Evolutionary conservation across 305 asterid species (phyloP).

Genomic region (Fraxinus albicans): DNA sequence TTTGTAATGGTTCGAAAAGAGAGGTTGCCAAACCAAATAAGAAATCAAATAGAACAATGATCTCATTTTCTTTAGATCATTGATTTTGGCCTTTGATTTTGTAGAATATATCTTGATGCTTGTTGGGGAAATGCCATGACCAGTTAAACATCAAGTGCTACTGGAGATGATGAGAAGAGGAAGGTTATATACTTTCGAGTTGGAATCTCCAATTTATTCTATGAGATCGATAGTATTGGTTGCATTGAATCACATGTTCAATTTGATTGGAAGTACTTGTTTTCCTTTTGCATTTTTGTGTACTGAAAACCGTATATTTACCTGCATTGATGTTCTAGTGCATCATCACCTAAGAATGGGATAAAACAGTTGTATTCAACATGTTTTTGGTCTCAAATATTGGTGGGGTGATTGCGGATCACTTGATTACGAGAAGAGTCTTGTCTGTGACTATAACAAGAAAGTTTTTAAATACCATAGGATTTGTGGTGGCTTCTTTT

Average conservation of each 20-base stretch:
- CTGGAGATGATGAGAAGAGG: slow-evolving; percentile 30
- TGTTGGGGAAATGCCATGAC: slow-evolving; percentile 10
- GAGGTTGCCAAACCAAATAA: too few relatives aligned
- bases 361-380: not conserved
- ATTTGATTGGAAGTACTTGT: not conserved
- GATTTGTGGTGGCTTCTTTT: too few relatives aligned
- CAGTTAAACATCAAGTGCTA: slow-evolving; percentile 11
- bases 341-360: not conserved
- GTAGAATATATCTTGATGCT: slow-evolving; percentile 27
- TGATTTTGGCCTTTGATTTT: not conserved
- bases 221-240: not conserved
- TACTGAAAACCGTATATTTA: slow-evolving; percentile 18
- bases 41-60: too few relatives aligned
- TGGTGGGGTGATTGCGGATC: too few relatives aligned
- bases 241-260: slow-evolving; percentile 14
- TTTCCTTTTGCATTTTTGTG: slow-evolving; percentile 8
- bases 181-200: slow-evolving; percentile 22
- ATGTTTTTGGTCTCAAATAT: too few relatives aligned
- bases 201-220: slow-evolving; percentile 12
- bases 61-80: too few relatives aligned
- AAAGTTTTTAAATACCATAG: too few relatives aligned
- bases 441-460: too few relatives aligned
- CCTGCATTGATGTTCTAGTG: slow-evolving; percentile 10
- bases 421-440: too few relatives aligned
- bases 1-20: too few relatives aligned